Percentiles rank a stretch among this genome's conserved stretches.
phyloP scores from a whole-genome alignment of 2,329 filamentous ascomycete genomes.

The Aspergillus texensis region DNA sequence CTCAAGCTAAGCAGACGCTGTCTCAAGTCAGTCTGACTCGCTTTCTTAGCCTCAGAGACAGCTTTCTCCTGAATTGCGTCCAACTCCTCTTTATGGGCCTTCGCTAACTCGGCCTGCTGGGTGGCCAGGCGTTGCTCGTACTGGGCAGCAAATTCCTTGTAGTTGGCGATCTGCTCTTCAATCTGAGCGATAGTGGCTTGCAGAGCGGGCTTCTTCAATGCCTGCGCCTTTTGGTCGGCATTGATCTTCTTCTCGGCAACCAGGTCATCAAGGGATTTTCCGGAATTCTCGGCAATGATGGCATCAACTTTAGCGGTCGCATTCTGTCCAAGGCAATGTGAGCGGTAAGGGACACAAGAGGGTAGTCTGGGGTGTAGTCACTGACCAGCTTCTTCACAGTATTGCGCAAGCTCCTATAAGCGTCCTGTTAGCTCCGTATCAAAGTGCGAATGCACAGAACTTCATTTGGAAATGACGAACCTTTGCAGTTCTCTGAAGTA shows the following conservation, averaged over 20 bases:
- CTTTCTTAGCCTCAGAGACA: slow-evolving; percentile 51
- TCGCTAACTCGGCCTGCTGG: slow-evolving; percentile 59
- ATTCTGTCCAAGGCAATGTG: slow-evolving; percentile 45
- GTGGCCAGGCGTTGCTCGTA: slow-evolving; percentile 58
- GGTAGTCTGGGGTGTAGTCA: slow-evolving; percentile 20
- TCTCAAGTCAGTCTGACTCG: slow-evolving; percentile 52
- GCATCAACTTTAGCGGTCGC: slow-evolving; percentile 62
- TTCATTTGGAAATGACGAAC: slow-evolving; percentile 55
- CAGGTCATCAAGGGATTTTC: slow-evolving; percentile 63
- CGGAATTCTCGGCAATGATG: slow-evolving; percentile 63
- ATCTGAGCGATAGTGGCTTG: slow-evolving; percentile 59
- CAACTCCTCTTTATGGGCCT: slow-evolving; percentile 59
- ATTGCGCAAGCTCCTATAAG: slow-evolving; percentile 79
- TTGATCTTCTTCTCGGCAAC: slow-evolving; percentile 66
- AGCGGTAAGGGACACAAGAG: slow-evolving; percentile 10
- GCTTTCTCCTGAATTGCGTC: slow-evolving; percentile 55
- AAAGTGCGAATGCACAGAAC: not conserved
- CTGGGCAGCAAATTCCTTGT: slow-evolving; percentile 62
- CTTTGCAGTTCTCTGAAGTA: slow-evolving; percentile 90
- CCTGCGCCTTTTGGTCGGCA: slow-evolving; percentile 64
- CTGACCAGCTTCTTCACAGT: slow-evolving; percentile 91
- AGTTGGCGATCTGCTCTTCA: slow-evolving; percentile 64
- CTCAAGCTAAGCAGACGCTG: slow-evolving; percentile 61
- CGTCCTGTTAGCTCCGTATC: slow-evolving; percentile 20
- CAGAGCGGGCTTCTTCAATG: slow-evolving; percentile 64